A percentile compares a stretch with the other conserved stretches of the same genome.
phyloP scores from a whole-genome alignment of 169 alveolate species.

The Babesia ovis region DNA sequence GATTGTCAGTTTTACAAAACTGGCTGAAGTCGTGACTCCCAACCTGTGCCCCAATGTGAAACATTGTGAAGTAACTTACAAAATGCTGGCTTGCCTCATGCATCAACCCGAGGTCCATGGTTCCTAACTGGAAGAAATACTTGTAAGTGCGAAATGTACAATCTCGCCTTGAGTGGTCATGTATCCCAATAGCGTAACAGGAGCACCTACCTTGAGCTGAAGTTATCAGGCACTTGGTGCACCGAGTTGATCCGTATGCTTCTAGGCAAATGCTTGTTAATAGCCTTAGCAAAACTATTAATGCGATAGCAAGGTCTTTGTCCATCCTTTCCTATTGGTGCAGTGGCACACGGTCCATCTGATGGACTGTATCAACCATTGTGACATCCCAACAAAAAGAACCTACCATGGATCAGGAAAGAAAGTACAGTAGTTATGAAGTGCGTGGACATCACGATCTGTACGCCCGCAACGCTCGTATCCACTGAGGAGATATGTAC shows the following conservation, averaged over 20 bases:
- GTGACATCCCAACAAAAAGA: not conserved
- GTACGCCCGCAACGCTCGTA: slow-evolving; percentile 42
- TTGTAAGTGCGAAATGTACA: slow-evolving; percentile 19
- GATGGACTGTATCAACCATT: not conserved
- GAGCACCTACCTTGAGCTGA: slow-evolving; percentile 21
- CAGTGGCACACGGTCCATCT: slow-evolving; percentile 2
- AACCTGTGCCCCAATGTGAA: not conserved
- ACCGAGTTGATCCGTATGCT: slow-evolving; percentile 27
- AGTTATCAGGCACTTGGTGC: slow-evolving; percentile 7
- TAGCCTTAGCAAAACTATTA: slow-evolving; percentile 17
- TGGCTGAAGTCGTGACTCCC: slow-evolving; percentile 31
- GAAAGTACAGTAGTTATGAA: slow-evolving; percentile 44
- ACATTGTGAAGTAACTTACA: not conserved
- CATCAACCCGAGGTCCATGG: slow-evolving; percentile 11
- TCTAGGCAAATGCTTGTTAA: slow-evolving; percentile 17
- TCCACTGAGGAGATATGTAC: slow-evolving; percentile 14
- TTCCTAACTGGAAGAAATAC: slow-evolving; percentile 24
- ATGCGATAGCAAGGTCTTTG: slow-evolving; percentile 22
- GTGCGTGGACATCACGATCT: slow-evolving; percentile 38
- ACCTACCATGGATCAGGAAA: slow-evolving; percentile 41
- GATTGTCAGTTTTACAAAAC: slow-evolving; percentile 33
- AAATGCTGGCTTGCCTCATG: slow-evolving; percentile 24
- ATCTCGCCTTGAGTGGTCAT: not conserved
- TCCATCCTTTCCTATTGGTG: not conserved
- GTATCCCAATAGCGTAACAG: not conserved